Base-by-base conservation (phyloP, 805 yeast genomes). In the Wickerhamiella siamensis region DNA sequence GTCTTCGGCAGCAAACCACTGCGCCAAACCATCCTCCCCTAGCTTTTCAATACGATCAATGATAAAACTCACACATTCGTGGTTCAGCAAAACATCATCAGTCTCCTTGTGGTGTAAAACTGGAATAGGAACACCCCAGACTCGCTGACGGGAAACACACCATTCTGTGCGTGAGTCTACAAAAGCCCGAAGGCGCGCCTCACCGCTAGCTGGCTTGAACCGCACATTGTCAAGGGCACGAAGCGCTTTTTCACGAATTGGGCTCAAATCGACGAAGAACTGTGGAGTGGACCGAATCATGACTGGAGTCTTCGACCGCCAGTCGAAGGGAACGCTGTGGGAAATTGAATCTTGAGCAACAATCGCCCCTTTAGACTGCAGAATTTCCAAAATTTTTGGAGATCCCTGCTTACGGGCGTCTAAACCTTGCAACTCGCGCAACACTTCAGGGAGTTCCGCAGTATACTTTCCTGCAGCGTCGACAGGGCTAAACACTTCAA, bases 71-170 rank as follows among this genome's bases (percentile, higher is more conserved):
- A 86, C 72, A 1, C 74, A 66, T 29, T 64, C 72, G 17, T 67
- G 67, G 36, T 74, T 77, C 57, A 77, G 63, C 9, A 84, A 49
- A 1, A 86, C 79, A 38, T 70, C 75, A n/a, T 74, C 79, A 1
- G 82, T 72, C 31, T 66, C 65, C 41, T 63, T 64, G 36, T 72
- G 64, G 60, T 79, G 82, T 6, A 91, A 61, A 0, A 82, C 91
- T 1, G 98, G 97, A 32, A 91, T 81, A 1, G 98, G 98, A 27
- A 91, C 96, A 36, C 99, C 99, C 99, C 99, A 91, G 16, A 74
- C 69, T 49, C 99, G 74, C 58, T 91, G 99, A 52, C 99, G 69
- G 1, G 97, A 87, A 26, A 91, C 86, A 62, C 98, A 91, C 99
- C 99, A 91, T 56, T 91, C 98, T 47, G 76, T 75, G 61, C 98